Conservation (phyloP, 2,329 filamentous ascomycete species). For the Rhinocladiella similis region DNA sequence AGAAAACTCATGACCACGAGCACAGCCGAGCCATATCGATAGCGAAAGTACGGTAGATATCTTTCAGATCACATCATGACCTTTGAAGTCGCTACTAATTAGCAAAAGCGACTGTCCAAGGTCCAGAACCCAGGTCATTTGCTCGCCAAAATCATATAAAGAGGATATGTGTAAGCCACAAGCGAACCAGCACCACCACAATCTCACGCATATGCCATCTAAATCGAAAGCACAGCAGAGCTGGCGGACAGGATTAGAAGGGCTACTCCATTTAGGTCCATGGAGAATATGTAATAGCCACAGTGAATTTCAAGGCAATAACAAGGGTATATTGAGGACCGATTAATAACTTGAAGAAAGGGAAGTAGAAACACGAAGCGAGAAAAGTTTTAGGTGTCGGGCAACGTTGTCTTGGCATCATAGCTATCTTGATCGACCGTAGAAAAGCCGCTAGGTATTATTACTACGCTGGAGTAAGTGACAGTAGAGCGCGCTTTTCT, state of each 20-base stretch:
- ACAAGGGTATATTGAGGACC: background rate
- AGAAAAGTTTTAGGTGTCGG: background rate
- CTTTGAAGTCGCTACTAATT: too few species aligned
- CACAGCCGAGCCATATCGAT: too few species aligned
- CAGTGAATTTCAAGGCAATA: background rate
- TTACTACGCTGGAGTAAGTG: too few species aligned
- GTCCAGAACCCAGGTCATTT: background rate
- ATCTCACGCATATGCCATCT: background rate
- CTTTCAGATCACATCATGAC: background rate
- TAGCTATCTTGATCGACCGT: background rate
- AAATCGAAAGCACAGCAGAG: background rate
- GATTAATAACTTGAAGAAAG: background rate
- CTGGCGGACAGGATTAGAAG: background rate
- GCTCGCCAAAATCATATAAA: too few species aligned
- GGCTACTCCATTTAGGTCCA: background rate
- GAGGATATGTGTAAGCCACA: constrained; percentile 19
- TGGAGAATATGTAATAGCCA: background rate
- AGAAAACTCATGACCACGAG: too few species aligned
- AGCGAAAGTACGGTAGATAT: background rate
- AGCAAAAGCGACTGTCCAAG: background rate
- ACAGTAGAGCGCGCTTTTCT: too few species aligned
- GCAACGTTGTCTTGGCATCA: background rate
- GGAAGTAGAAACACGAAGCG: background rate
- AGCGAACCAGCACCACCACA: constrained; percentile 25
- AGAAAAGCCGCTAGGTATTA: too few species aligned